phyloP scores from a whole-genome alignment of 176 grass and related monocot genomes.

The Triticum dicoccoides region DNA sequence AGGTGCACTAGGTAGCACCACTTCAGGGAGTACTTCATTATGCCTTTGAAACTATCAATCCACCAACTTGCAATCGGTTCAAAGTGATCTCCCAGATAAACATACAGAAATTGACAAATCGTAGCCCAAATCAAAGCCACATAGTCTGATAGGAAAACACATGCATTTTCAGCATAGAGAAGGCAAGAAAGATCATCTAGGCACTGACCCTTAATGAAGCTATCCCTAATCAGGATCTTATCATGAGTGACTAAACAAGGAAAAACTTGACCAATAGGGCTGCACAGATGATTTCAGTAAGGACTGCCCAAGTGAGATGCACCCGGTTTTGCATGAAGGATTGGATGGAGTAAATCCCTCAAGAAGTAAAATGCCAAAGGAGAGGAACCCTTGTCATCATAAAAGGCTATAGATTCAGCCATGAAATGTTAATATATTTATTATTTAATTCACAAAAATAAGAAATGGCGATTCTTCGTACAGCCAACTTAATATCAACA shows the following conservation, averaged over 20 bases:
- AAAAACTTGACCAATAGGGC: neutral
- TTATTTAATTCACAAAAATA: neutral
- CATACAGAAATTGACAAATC: neutral
- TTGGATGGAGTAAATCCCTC: neutral
- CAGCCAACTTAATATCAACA: neutral
- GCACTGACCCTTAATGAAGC: neutral
- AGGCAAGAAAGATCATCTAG: neutral
- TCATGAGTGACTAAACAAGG: neutral
- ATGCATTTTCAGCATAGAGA: neutral
- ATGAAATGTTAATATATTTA: neutral
- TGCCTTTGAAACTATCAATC: neutral
- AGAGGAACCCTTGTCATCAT: neutral
- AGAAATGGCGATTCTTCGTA: neutral
- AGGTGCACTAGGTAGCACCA: neutral
- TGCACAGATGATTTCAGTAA: neutral
- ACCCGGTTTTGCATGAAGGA: neutral
- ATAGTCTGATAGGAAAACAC: neutral
- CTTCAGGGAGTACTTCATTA: neutral
- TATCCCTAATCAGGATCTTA: neutral
- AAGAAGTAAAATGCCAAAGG: neutral
- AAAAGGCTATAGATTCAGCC: neutral
- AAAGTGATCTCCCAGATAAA: neutral
- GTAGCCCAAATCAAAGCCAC: neutral
- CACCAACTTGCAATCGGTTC: neutral
- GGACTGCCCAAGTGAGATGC: neutral